Percentiles rank a stretch among this genome's conserved stretches.
Evolutionary conservation across 495 filamentous ascomycete species (phyloP).

Genomic region (Daldinia caldariorum): DNA sequence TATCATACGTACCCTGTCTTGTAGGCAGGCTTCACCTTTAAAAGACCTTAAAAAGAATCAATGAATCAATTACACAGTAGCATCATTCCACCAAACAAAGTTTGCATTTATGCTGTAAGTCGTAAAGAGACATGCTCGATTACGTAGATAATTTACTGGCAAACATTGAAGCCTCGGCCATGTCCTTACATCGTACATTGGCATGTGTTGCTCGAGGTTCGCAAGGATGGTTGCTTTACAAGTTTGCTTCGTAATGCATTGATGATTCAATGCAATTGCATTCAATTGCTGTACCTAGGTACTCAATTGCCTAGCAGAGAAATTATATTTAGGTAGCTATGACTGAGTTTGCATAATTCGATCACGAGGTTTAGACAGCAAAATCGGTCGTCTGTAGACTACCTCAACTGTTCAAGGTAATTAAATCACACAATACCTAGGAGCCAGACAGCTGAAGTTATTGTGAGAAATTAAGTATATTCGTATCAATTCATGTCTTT

Average conservation of each 20-base stretch:
- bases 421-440: neutral
- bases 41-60: too few relatives aligned
- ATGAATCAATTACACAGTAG: neutral
- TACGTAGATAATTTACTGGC: neutral
- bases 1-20: neutral
- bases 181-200: neutral
- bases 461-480: conserved; percentile 7
- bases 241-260: neutral
- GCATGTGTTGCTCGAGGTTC: too few relatives aligned
- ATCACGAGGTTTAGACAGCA: too few relatives aligned
- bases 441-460: neutral
- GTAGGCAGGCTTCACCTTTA: neutral
- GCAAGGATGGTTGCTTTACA: too few relatives aligned
- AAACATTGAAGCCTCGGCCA: neutral
- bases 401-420: neutral
- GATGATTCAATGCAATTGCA: too few relatives aligned
- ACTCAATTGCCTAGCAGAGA: neutral
- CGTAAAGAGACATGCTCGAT: neutral
- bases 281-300: neutral
- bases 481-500: conserved; percentile 38
- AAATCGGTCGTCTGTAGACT: neutral
- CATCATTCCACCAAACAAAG: neutral
- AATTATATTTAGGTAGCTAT: neutral
- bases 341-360: too few relatives aligned
- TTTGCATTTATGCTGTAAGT: neutral